Evolutionary conservation across 306 rosid species (phyloP).

Genomic region (Ochetophila trinervis): DNA sequence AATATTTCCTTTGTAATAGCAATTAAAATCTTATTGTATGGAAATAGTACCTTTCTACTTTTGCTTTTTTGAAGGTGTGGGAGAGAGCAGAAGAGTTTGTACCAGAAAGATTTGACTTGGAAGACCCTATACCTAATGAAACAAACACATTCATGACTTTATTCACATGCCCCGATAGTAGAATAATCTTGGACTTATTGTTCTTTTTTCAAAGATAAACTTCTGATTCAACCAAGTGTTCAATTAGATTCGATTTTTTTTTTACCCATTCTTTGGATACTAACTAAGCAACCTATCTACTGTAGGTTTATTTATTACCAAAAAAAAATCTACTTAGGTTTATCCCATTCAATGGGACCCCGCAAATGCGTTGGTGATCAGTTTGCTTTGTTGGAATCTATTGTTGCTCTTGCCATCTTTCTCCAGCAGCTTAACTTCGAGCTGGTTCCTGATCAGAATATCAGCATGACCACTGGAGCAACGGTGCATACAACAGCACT

Average conservation of each 20-base stretch:
- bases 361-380: slow-evolving; percentile 98
- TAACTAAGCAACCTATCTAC: slow-evolving; percentile 25
- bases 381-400: slow-evolving; percentile 84
- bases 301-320: too few relatives aligned
- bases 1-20: too few relatives aligned
- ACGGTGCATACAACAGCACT: slow-evolving; percentile 95
- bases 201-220: neutral
- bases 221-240: neutral
- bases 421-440: slow-evolving; percentile 75
- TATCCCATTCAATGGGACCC: slow-evolving; percentile 97
- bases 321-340: too few relatives aligned
- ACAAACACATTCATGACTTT: slow-evolving; percentile 42
- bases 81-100: slow-evolving; percentile 87
- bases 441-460: slow-evolving; percentile 78
- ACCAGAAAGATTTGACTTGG: slow-evolving; percentile 86
- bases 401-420: slow-evolving; percentile 76
- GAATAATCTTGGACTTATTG: neutral
- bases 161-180: neutral
- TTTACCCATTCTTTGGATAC: neutral
- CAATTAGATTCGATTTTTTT: neutral
- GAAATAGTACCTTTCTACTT: slow-evolving; percentile 5
- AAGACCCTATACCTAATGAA: slow-evolving; percentile 80
- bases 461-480: slow-evolving; percentile 96
- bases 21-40: too few relatives aligned
- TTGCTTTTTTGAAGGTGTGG: slow-evolving; percentile 67